phyloP scores from a whole-genome alignment of 2,329 filamentous ascomycete genomes.

The Ascochyta fabae region DNA sequence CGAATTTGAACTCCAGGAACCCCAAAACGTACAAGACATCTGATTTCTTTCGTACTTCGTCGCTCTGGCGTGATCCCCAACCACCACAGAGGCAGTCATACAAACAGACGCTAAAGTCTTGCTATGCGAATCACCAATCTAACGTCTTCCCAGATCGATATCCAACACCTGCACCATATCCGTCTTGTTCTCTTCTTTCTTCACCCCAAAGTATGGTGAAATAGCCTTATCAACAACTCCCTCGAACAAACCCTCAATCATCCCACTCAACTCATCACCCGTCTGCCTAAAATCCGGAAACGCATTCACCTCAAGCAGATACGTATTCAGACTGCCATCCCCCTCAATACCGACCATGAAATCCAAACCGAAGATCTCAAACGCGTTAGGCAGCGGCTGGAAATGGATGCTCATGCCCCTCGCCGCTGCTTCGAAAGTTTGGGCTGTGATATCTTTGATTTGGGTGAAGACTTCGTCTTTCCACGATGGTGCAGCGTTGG shows the following conservation, averaged over 20 bases:
- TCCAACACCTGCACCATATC: constrained; percentile 53
- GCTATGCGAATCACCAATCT: background rate
- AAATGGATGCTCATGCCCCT: constrained; percentile 87
- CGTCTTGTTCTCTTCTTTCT: constrained; percentile 22
- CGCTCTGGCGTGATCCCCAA: too few relatives aligned
- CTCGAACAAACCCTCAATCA: constrained; percentile 80
- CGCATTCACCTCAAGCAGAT: constrained; percentile 90
- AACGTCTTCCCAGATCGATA: constrained; percentile 54
- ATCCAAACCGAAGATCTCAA: constrained; percentile 91
- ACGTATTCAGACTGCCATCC: constrained; percentile 61
- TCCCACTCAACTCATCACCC: constrained; percentile 71
- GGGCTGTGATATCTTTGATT: constrained; percentile 75
- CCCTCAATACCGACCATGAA: constrained; percentile 70
- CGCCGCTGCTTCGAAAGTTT: constrained; percentile 86
- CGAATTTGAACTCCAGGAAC: too few relatives aligned
- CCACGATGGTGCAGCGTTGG: constrained; percentile 44
- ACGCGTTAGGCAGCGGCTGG: constrained; percentile 84
- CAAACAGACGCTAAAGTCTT: background rate
- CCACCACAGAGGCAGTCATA: too few relatives aligned
- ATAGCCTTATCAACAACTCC: constrained; percentile 74
- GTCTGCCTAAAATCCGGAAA: constrained; percentile 97
- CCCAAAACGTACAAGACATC: too few relatives aligned
- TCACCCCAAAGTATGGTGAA: constrained; percentile 67
- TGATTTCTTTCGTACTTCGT: too few relatives aligned
- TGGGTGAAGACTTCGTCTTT: constrained; percentile 72